Percentiles rank a stretch among this genome's conserved stretches.
Evolutionary conservation across 192 early-diverging fungal genomes (phyloP).

Genomic region (Backusella circina): DNA sequence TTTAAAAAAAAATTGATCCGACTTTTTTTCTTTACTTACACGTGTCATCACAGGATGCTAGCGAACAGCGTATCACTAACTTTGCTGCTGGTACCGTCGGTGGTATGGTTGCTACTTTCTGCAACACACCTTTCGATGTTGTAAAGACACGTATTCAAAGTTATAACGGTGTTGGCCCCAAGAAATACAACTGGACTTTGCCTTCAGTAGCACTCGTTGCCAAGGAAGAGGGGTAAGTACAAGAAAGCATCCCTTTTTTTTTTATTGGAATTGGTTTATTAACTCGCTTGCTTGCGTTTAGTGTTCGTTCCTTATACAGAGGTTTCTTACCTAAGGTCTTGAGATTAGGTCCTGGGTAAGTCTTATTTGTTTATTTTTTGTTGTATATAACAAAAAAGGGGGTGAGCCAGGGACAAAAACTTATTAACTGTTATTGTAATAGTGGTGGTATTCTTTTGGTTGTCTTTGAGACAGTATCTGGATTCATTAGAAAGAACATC

Average conservation of each 20-base stretch:
- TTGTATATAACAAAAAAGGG: background rate
- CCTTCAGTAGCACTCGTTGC: conserved; percentile 73
- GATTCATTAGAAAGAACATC: conserved; percentile 78
- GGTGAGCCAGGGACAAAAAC: background rate
- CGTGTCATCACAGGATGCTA: conserved; percentile 47
- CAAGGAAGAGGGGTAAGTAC: conserved; percentile 81
- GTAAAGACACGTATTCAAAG: conserved; percentile 96
- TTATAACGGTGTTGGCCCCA: conserved; percentile 58
- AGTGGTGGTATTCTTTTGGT: conserved; percentile 80
- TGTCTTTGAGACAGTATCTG: conserved; percentile 84
- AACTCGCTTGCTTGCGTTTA: conserved; percentile 20
- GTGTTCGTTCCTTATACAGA: conserved; percentile 83
- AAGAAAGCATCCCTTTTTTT: background rate
- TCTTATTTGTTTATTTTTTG: background rate
- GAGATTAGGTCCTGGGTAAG: conserved; percentile 80
- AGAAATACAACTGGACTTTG: conserved; percentile 88
- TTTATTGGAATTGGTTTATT: background rate
- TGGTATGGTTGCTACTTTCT: conserved; percentile 87
- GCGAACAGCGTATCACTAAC: conserved; percentile 76
- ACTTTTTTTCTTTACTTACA: background rate
- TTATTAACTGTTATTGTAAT: background rate
- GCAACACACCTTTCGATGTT: conserved; percentile 96
- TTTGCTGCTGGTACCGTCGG: conserved; percentile 91
- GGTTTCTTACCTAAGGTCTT: conserved; percentile 95
- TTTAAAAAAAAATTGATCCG: background rate